Evolutionary conservation across 306 rosid species (phyloP).

Genomic region (Adenanthera pavonina): DNA sequence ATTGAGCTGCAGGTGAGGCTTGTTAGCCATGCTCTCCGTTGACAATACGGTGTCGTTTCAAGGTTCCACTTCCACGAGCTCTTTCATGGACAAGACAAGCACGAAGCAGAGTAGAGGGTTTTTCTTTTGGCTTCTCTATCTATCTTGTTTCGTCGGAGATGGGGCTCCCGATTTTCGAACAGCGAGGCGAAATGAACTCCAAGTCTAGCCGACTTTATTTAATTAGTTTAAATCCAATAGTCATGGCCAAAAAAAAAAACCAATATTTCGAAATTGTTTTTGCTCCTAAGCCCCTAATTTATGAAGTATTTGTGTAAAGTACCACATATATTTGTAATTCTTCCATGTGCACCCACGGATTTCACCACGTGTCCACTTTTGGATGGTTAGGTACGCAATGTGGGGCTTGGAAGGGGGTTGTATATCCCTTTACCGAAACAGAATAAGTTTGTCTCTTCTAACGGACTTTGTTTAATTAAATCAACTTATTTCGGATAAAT

Average conservation of each 20-base stretch:
- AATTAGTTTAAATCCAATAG: background rate
- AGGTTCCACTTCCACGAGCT: constrained; percentile 24
- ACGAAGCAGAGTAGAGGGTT: constrained; percentile 39
- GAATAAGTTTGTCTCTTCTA: background rate
- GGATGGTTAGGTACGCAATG: background rate
- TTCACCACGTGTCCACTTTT: background rate
- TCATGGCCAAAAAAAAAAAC: no score
- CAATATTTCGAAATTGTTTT: background rate
- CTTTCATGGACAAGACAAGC: constrained; percentile 46
- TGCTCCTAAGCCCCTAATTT: background rate
- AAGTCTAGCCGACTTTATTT: constrained; percentile 42
- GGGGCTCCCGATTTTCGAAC: constrained; percentile 55
- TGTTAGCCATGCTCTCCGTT: constrained; percentile 58
- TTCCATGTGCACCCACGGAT: constrained; percentile 24
- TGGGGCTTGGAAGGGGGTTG: background rate
- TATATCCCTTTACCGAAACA: background rate
- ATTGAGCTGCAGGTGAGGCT: constrained; percentile 76
- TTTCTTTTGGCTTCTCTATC: constrained; percentile 13
- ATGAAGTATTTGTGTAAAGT: background rate
- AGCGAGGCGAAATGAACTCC: constrained; percentile 43
- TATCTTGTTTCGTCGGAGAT: background rate
- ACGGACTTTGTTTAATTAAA: background rate
- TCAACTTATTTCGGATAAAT: background rate
- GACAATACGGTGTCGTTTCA: constrained; percentile 50
- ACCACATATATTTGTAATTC: background rate